Evolutionary conservation across 257 asterid genomes (phyloP).

Genomic region (Mentha longifolia): DNA sequence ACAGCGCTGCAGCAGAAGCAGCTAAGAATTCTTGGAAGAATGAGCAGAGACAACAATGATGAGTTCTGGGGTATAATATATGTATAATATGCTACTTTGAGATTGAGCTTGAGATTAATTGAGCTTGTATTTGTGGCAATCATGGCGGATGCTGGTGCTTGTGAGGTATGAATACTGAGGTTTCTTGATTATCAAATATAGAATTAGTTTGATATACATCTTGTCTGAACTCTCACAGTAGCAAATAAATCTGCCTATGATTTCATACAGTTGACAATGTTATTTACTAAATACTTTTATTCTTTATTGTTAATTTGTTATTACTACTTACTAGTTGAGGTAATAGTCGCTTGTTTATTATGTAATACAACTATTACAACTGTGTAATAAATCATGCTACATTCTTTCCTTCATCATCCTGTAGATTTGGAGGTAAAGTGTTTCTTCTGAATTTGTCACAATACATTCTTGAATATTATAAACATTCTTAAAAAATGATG

Average conservation of each 20-base stretch:
- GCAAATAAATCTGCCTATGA: constrained; percentile 19
- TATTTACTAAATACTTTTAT: constrained; percentile 2
- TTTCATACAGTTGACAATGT: background rate
- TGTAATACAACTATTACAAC: too few species aligned
- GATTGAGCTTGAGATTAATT: background rate
- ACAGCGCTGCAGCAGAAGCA: constrained; percentile 51
- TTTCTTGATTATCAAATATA: constrained; percentile 15
- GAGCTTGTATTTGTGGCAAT: background rate
- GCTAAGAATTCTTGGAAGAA: constrained; percentile 66
- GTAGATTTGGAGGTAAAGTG: too few species aligned
- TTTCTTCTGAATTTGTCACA: too few species aligned
- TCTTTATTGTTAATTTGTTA: too few species aligned
- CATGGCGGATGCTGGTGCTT: background rate
- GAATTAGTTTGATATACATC: constrained; percentile 5
- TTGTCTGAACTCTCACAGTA: constrained; percentile 13
- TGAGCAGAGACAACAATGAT: constrained; percentile 50
- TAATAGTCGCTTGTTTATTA: too few species aligned
- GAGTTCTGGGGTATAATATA: background rate
- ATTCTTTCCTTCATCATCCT: too few species aligned
- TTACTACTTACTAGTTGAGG: too few species aligned
- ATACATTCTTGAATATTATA: too few species aligned
- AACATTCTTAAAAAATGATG: too few species aligned
- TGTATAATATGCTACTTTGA: background rate
- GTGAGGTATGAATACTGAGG: constrained; percentile 29
- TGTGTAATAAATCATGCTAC: too few species aligned